Conservation (phyloP, 139 green algal species). For the Volvox africanus region DNA sequence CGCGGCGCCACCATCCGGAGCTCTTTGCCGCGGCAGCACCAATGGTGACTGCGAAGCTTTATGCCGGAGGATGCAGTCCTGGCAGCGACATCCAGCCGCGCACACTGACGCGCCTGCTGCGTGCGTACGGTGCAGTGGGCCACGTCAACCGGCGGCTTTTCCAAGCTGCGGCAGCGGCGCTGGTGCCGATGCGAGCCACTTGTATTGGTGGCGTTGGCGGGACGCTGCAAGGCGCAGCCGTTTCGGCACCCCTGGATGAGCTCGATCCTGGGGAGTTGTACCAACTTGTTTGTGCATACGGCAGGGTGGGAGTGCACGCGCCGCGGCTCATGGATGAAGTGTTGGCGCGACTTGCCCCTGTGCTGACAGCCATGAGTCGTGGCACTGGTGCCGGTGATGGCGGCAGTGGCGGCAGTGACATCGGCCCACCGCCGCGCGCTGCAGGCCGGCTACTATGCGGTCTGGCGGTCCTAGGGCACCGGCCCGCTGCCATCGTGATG, state of each 20-base stretch:
- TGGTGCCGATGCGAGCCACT: neutral
- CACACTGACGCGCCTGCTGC: conserved; percentile 50
- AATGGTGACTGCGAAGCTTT: conserved; percentile 1
- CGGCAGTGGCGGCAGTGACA: no score
- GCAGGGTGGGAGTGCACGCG: neutral
- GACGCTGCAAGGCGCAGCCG: neutral
- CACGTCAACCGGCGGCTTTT: conserved; percentile 45
- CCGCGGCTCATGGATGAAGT: neutral
- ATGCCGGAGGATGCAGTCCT: neutral
- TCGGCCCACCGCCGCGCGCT: neutral
- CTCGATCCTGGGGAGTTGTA: neutral
- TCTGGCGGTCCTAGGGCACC: neutral
- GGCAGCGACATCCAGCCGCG: conserved; percentile 11
- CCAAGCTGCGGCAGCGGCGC: conserved; percentile 31
- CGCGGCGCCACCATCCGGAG: neutral
- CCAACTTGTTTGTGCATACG: conserved; percentile 19
- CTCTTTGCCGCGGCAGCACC: conserved; percentile 20
- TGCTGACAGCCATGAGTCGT: neutral
- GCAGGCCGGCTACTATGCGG: neutral
- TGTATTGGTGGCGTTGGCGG: no score
- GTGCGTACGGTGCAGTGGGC: conserved; percentile 34
- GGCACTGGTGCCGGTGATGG: no score
- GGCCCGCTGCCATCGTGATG: neutral
- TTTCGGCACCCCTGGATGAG: conserved; percentile 7
- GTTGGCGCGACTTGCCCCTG: neutral